Base-by-base conservation (phyloP, 768 basidiomycete genomes). In the Rhizopogon roseolus region DNA sequence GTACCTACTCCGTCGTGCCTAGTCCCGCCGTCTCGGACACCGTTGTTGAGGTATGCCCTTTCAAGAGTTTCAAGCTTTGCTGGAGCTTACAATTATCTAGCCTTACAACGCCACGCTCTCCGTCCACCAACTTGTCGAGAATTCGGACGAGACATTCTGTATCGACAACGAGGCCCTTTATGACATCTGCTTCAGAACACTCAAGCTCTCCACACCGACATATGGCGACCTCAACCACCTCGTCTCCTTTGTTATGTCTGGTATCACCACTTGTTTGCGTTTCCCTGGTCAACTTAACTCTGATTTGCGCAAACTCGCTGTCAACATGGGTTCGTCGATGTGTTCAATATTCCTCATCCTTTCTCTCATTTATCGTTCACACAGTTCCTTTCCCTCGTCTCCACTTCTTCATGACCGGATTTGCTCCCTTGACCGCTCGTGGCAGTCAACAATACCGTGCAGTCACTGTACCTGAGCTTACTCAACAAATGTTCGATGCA, bases 231-330 rank as follows among this genome's bases (percentile, higher is more conserved):
- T 98, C 58, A 98, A 98, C 82, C 91, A 96, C 69, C 85, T 98
- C 54, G 96, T 99, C 45, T 97, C 94, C 28, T 82, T 95, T 62
- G 95, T 98, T 67, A 98, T 99, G 96, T 93, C 91, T 44, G 96
- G 96, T 73, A 92, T 98, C 70, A 98, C 96, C 9, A 98, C 96
- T 58, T 98, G 93, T 74, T 78, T 98, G 75, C 94, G 97, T 60
- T 99, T 99, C 93, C 97, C 97, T 66, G 97, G 97, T 78, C 97
- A 98, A 72, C 85, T 98, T 65, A 99, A 98, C 85, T 96, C 94
- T 37, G 97, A 99, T 70, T 81, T 99, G 53, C 82, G 97, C 70
- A 99, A 99, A 76, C 78, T 99, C 63, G 96, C 96, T 55, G 96
- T 98, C 69, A 99, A 99, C 86, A 94, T 99, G 94, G 93, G 92